Base-by-base conservation (phyloP, 495 filamentous ascomycete species). In the Talaromyces ruber region DNA sequence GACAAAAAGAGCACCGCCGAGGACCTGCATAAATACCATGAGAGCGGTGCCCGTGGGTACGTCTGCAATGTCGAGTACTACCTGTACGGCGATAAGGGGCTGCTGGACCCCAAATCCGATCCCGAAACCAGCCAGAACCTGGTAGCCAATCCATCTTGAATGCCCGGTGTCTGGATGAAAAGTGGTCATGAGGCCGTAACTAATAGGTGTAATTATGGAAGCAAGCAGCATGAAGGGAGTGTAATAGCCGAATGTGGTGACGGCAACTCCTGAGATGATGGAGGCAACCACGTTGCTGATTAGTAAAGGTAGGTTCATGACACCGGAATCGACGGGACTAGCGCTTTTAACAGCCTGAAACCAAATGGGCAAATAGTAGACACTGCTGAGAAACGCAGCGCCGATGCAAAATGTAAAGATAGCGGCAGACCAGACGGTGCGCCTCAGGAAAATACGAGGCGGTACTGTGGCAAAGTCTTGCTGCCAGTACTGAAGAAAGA, bases 191-290 rank as follows among this genome's bases (percentile, higher is more conserved):
- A 63, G 11, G 5, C 26, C 61, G 28, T 71, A 63, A 64, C 76
- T 74, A 67, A 8, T 71, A 47, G 61, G 16, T 22, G 53, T 57
- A 11, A 47, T 8, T 2, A 64, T 52, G 51, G 16, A 29, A 0
- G 34, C 34, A 6, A 79, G 29, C 28, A 86, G 73, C 72, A 89
- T 84, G 67, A 85, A 85, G 0, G 88, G 88, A n/a, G 63, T 62
- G 62, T 72, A 75, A 63, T 75, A 71, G 30, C 74, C 74, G 14
- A 71, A 54, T 6, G 62, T 62, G 32, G 66, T 66, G 2, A 71
- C 60, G 16, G 28, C 26, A 12, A 70, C 71, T n/a, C 63, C 61
- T 1, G 64, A 24, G 12, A 71, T 55, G 3, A 65, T 63, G 24
- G 62, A 57, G 11, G 71, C 32, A n/a, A 71, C 64, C 24, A 63